Evolutionary conservation across 75 land plant genomes (phyloP).

Genomic region (Picea sitchensis): DNA sequence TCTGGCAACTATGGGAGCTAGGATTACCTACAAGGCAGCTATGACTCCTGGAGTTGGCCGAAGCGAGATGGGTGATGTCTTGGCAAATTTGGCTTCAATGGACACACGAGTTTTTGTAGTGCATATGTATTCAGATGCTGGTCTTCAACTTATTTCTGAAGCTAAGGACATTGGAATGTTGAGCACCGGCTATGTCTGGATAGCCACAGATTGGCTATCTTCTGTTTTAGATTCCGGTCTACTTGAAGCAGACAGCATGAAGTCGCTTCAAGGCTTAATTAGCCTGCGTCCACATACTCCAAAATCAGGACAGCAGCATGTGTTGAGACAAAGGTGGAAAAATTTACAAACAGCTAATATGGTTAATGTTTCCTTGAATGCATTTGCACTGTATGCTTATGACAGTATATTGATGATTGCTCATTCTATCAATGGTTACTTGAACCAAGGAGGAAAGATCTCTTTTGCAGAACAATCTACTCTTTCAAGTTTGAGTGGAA

Average conservation of each 20-base stretch:
- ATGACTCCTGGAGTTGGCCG: slow-evolving; percentile 14
- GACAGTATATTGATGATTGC: slow-evolving; percentile 73
- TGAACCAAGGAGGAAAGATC: slow-evolving; percentile 1
- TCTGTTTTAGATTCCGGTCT: slow-evolving; percentile 17
- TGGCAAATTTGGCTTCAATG: slow-evolving; percentile 29
- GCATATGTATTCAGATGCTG: slow-evolving; percentile 35
- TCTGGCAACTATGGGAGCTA: slow-evolving; percentile 25
- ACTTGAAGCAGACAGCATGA: slow-evolving; percentile 24
- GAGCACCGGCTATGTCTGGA: slow-evolving; percentile 54
- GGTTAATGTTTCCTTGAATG: slow-evolving; percentile 27
- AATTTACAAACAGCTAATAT: slow-evolving; percentile 8
- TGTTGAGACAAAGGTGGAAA: slow-evolving; percentile 48
- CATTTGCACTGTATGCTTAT: slow-evolving; percentile 78
- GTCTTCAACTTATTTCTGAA: slow-evolving; percentile 25
- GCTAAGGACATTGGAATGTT: slow-evolving; percentile 44
- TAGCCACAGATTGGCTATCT: slow-evolving; percentile 31
- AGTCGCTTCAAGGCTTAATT: slow-evolving; percentile 68
- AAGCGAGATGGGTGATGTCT: slow-evolving; percentile 13
- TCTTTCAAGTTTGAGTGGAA: slow-evolving; percentile 3
- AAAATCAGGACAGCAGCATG: slow-evolving; percentile 33
- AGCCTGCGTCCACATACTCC: slow-evolving; percentile 64
- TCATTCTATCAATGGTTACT: slow-evolving; percentile 10
- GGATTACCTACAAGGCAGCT: slow-evolving; percentile 33
- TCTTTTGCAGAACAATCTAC: not conserved
- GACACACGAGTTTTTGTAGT: slow-evolving; percentile 56